Evolutionary conservation across 768 basidiomycete genomes (phyloP).

Genomic region (Arthromyces matolae): DNA sequence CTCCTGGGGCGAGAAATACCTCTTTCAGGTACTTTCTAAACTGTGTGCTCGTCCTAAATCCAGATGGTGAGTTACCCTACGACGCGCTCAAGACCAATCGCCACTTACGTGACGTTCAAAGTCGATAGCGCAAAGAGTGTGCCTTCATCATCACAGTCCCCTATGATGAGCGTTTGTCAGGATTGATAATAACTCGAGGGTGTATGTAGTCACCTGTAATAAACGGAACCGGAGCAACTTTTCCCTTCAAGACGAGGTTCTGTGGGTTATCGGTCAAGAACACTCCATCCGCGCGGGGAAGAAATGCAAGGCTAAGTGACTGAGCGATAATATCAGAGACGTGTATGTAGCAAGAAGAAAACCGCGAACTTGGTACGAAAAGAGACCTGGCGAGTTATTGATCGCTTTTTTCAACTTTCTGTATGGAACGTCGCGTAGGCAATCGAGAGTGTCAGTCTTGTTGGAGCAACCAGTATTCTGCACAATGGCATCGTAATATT

Average conservation of each 20-base stretch:
- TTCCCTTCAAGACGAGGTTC: constrained; percentile 38
- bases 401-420: constrained; percentile 37
- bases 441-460: constrained; percentile 38
- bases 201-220: constrained; percentile 37
- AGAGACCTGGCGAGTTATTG: constrained; percentile 37
- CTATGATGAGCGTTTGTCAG: constrained; percentile 19
- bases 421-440: constrained; percentile 39
- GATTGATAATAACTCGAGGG: constrained; percentile 2
- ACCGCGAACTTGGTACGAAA: constrained; percentile 28
- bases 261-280: constrained; percentile 45
- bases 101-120: constrained; percentile 47
- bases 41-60: constrained; percentile 22
- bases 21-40: constrained; percentile 25
- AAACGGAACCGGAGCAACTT: constrained; percentile 46
- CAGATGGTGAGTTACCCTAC: no score
- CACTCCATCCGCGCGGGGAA: constrained; percentile 46
- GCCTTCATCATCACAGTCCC: constrained; percentile 58
- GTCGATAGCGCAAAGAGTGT: constrained; percentile 45
- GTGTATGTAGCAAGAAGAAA: constrained; percentile 11
- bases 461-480: constrained; percentile 37
- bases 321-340: constrained; percentile 25
- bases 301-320: constrained; percentile 45
- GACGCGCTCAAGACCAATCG: no score
- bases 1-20: constrained; percentile 32
- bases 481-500: constrained; percentile 43